Base-by-base conservation (phyloP, 768 basidiomycete species). In the Epithele typhae region DNA sequence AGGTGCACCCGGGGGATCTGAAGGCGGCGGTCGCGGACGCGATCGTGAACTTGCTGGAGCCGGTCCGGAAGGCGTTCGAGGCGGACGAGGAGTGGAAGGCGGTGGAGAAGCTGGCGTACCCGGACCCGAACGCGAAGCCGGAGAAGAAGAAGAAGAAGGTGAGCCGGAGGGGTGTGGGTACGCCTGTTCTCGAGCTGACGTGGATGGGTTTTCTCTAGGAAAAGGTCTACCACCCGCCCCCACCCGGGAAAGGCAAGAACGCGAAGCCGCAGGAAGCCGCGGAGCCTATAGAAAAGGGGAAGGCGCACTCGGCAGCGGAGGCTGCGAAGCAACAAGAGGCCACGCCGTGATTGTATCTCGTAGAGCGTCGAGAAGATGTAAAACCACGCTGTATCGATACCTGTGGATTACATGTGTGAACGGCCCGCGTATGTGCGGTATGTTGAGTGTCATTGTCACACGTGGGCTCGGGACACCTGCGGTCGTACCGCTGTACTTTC, bases 1-100 rank as follows among this genome's bases (percentile, higher is more conserved):
- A 78, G 53, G 58, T 99, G 4, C 92, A 96, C 64, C 96, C 96
- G 6, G 84, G 81, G 25, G 96, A 96, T 65, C 68, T 98, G 61
- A 99, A 99, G 73, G 66, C 65, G 3, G 76, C 81, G 0, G 89
- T 95, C 14, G 76, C 78, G 35, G 79, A 82, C 25, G 84, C 81
- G 11, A 82, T 98, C 62, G 75, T 78, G 59, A 72, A 72, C 21
- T 68, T 99, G 35, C 67, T 98, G 46, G 81, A 79, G 17, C 94
- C 95, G 0, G 83, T 99, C 40, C 78, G 86, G 52, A 77, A 81
- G 52, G 76, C 80, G 41, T 97, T 91, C 59, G 76, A 84, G 56
- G 78, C 69, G 52, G 81, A 37, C 15, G 41, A 52, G 34, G 24
- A 30, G 33, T 32, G 21, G 5, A 46, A 38, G 33, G 36, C 45